Evolutionary conservation across 2,329 filamentous ascomycete genomes (phyloP), one percentile per base, ranked within the genome.

Genomic region (Trichoderma koningii): DNA sequence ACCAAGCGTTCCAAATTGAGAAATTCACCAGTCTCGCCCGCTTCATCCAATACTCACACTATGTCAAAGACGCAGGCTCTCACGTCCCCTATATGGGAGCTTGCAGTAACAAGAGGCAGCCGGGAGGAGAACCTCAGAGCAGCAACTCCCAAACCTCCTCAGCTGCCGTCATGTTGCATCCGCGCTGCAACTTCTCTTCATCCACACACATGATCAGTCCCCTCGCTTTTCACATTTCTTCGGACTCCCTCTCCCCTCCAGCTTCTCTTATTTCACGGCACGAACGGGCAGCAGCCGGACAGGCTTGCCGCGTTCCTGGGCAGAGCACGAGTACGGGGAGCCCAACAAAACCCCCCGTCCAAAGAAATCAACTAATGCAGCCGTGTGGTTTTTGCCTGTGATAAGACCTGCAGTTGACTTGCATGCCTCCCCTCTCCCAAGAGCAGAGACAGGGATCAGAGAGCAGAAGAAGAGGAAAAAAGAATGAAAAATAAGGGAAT

Each of bases 401-500:
- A 61, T 61, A 56, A 45, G 57, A 38, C 47, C 57, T 52, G 47
- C 47, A 30, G 57, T 52, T 52, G 57, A 28, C 56, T 28, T 60
- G 56, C 56, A 60, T 30, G 45, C 19, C 10, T 7, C 51, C 26
- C 17, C 17, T 51, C 48, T 34, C 30, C 9, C 6, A 34, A 34
- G 30, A 42, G 15, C 17, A 12, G 15, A 50, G 17, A 17, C 10
- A 41, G 48, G 23, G 23, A 14, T 38, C 34, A 38, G 10, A 3
- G 10, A 38, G 34, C 10, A 51, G 48, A 51, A n/a, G 17, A 7
- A 30, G 12, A n/a, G 21, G 21, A 19, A 50, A 50, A 48, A 26
- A 19, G 7, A 48, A 3, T 23, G 21, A 14, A 38, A 12, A 47
- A 23, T 47, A 23, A 47, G 4, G 10, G 1, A 17, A 3, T n/a